A percentile compares a stretch with the other conserved stretches of the same genome.
Conservation (phyloP, 768 basidiomycete species). For the Rossbeevera mucosa region DNA sequence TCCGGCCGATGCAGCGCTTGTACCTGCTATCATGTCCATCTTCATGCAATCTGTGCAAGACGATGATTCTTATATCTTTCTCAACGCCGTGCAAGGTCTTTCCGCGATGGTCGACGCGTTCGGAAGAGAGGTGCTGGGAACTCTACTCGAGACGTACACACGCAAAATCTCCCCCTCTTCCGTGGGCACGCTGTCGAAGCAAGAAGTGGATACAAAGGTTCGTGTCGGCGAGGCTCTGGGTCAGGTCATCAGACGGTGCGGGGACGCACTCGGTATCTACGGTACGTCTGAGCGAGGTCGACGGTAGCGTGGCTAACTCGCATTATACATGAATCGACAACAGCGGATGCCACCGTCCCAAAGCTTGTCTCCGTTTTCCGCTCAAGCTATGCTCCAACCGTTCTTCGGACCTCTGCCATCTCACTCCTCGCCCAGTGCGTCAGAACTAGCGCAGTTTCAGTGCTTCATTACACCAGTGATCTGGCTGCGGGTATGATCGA, state of each 20-base stretch:
- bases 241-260: slow-evolving; percentile 69
- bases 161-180: slow-evolving; percentile 44
- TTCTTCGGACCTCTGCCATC: slow-evolving; percentile 64
- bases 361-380: slow-evolving; percentile 63
- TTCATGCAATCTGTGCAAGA: slow-evolving; percentile 84
- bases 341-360: slow-evolving; percentile 72
- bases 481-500: slow-evolving; percentile 69
- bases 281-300: slow-evolving; percentile 41
- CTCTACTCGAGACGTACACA: slow-evolving; percentile 64
- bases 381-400: slow-evolving; percentile 56
- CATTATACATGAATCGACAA: slow-evolving; percentile 3
- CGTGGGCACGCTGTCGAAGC: slow-evolving; percentile 38
- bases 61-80: slow-evolving; percentile 92
- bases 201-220: slow-evolving; percentile 69
- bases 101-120: slow-evolving; percentile 77
- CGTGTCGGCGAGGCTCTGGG: slow-evolving; percentile 84
- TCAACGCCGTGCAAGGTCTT: slow-evolving; percentile 89
- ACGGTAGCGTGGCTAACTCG: not conserved
- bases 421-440: slow-evolving; percentile 73
- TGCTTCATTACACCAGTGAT: slow-evolving; percentile 59
- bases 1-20: slow-evolving; percentile 54
- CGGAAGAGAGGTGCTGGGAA: slow-evolving; percentile 58
- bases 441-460: slow-evolving; percentile 55
- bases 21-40: slow-evolving; percentile 81
- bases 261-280: slow-evolving; percentile 61